phyloP scores from a whole-genome alignment of 306 rosid genomes.

The Cucumis melo region DNA sequence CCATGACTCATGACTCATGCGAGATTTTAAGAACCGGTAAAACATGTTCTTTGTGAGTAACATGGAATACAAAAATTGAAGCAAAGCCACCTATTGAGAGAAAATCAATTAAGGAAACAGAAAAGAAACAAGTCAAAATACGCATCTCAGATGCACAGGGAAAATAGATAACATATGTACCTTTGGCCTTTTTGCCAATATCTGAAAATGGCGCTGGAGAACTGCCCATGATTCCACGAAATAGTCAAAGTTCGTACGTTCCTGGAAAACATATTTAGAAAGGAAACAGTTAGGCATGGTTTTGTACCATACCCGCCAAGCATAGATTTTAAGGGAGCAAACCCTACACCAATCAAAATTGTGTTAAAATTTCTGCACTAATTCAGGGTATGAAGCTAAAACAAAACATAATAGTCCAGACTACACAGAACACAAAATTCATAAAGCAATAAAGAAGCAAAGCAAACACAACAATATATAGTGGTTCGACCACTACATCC shows the following conservation, averaged over 20 bases:
- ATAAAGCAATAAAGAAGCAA: no score
- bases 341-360: neutral
- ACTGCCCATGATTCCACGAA: constrained; percentile 46
- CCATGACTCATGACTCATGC: neutral
- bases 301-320: neutral
- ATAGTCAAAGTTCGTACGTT: neutral
- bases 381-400: no score
- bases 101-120: neutral
- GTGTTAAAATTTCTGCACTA: no score
- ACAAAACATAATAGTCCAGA: no score
- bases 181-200: constrained; percentile 77
- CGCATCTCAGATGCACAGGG: no score
- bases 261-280: neutral
- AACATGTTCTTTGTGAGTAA: neutral
- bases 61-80: neutral
- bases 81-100: neutral
- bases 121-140: neutral
- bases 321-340: neutral
- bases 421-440: no score
- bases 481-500: no score
- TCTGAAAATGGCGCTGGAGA: constrained; percentile 85
- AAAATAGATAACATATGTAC: constrained; percentile 16
- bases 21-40: neutral
- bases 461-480: no score
- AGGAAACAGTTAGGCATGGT: neutral